These are phyloP conservation scores for Amaranthus tricolor DNA, from an alignment of 179 eudicot genomes.

Conservation along the genomic window DNA sequence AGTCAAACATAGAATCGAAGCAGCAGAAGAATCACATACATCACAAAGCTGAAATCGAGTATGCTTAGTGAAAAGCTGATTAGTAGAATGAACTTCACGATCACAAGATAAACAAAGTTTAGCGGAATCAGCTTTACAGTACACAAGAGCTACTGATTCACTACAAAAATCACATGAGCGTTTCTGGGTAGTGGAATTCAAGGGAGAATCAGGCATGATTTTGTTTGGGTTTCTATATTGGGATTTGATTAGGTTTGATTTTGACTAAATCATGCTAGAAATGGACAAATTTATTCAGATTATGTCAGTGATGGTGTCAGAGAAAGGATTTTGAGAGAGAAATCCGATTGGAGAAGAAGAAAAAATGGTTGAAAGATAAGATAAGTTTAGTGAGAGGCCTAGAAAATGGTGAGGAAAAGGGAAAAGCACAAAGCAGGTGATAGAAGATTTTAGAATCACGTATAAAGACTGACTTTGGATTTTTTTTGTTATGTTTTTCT, in stretches of 20 bases:
- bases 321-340: not conserved
- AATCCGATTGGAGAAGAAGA: not conserved
- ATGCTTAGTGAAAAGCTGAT: slow-evolving; percentile 72
- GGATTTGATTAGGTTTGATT: not conserved
- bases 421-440: not conserved
- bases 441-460: slow-evolving; percentile 10
- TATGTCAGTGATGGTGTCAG: not conserved
- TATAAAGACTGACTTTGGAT: slow-evolving; percentile 7
- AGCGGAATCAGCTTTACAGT: slow-evolving; percentile 82
- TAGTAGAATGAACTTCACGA: slow-evolving; percentile 68
- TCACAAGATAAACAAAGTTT: slow-evolving; percentile 71
- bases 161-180: slow-evolving; percentile 62
- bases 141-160: slow-evolving; percentile 46
- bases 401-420: slow-evolving; percentile 2
- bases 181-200: slow-evolving; percentile 23
- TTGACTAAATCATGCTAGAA: not conserved
- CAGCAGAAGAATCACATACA: slow-evolving; percentile 55
- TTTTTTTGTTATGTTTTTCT: not conserved
- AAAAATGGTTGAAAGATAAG: not conserved
- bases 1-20: slow-evolving; percentile 53
- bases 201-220: slow-evolving; percentile 33
- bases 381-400: not conserved
- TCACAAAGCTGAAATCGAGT: slow-evolving; percentile 67
- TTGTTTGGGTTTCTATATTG: not conserved
- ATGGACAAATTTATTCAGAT: not conserved